Evolutionary conservation across 2,329 filamentous ascomycete genomes (phyloP).

Genomic region (Proliferodiscus dingleyae): DNA sequence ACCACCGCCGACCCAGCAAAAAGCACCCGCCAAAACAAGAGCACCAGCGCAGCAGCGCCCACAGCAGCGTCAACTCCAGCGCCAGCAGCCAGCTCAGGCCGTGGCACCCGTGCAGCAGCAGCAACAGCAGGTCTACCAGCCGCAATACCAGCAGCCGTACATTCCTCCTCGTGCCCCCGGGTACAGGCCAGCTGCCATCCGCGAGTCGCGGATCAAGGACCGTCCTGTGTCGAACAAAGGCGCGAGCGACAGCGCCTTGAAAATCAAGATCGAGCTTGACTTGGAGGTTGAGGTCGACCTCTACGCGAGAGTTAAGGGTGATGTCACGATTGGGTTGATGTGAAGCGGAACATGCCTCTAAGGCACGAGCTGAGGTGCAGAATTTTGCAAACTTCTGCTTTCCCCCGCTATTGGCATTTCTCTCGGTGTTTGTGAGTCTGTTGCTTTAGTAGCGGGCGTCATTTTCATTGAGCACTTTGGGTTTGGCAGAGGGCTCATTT

Average conservation of each 20-base stretch:
- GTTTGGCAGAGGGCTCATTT: too few species aligned
- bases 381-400: too few species aligned
- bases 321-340: not conserved
- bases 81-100: too few species aligned
- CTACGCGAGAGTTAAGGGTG: not conserved
- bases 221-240: constrained; percentile 29
- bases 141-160: not conserved
- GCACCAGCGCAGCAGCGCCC: not conserved
- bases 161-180: constrained; percentile 13
- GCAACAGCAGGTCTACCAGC: not conserved
- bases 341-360: too few species aligned
- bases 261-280: constrained; percentile 37
- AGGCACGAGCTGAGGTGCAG: too few species aligned
- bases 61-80: constrained; percentile 2
- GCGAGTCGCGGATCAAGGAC: constrained; percentile 34
- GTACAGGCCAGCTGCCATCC: constrained; percentile 15
- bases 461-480: too few species aligned
- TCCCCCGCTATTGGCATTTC: too few species aligned
- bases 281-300: constrained; percentile 30
- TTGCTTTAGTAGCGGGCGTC: too few species aligned
- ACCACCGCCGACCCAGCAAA: not conserved
- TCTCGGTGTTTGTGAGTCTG: too few species aligned
- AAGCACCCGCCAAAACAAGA: not conserved
- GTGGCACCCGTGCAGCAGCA: too few species aligned
- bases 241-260: constrained; percentile 31